Base-by-base conservation (phyloP, 345 rosid genomes). In the Cardamine resedifolia region DNA sequence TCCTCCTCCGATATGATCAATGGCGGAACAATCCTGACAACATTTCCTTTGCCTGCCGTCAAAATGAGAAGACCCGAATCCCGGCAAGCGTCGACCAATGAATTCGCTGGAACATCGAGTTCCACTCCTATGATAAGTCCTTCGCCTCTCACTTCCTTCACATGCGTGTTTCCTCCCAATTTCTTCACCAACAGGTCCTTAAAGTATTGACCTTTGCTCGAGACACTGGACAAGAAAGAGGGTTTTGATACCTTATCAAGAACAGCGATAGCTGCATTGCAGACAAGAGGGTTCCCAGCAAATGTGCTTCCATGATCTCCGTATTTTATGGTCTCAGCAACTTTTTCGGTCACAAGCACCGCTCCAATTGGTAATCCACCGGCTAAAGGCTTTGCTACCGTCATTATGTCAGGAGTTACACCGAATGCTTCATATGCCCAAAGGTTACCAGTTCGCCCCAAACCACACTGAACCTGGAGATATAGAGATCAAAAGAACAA, bases 231-330 rank as follows among this genome's bases (percentile, higher is more conserved):
- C 86, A 91, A 83, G 93, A 94, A 94, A 60, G 75, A 62, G 0
- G 93, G 93, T 8, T 81, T 81, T 0, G 91, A 81, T 30, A 94
- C 87, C 82, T 89, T 91, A 45, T 95, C 81, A 12, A 91, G n/a
- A 23, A 87, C 96, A 15, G 87, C 67, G 6, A 85, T 58, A 41
- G 94, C 92, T 48, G 92, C 92, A 53, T 47, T 81, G 50, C 96
- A 95, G 14, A 90, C 85, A 3, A 94, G 87, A 10, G 96, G 90
- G 18, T 85, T 78, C 11, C 96, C 99, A 0, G 96, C 97, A 75
- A 95, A 95, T 12, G 97, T 91, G 80, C 96, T 91, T 56, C 99
- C 96, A 21, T 91, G 99, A 66, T 91, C 99, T 16, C 97, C 96
- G 10, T 56, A 84, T 1, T 70, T 80, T 16, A 95, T 71, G 63